phyloP scores from a whole-genome alignment of 805 yeast genomes.

The Crinitomyces ghanaensis region DNA sequence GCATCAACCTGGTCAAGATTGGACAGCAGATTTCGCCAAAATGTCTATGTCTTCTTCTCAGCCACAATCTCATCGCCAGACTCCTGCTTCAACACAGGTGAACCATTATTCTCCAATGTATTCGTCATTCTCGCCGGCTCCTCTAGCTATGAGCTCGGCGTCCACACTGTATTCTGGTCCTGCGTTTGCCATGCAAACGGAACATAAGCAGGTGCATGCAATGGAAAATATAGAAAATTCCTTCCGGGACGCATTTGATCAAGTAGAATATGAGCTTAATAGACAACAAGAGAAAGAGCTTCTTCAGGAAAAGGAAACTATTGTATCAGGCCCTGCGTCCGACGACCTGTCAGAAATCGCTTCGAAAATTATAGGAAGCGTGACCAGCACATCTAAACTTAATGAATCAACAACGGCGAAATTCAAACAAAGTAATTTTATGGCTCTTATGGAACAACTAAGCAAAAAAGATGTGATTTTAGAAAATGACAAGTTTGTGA shows the following conservation, averaged over 20 bases:
- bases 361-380: conserved; percentile 10
- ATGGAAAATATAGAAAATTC: conserved; percentile 11
- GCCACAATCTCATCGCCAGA: conserved; percentile 1
- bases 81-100: background rate
- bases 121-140: too few relatives aligned
- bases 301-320: conserved; percentile 6
- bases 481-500: conserved; percentile 19
- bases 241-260: conserved; percentile 19
- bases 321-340: conserved; percentile 1
- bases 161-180: too few relatives aligned
- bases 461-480: conserved; percentile 15
- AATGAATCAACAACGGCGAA: conserved; percentile 9
- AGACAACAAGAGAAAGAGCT: conserved; percentile 2
- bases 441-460: conserved; percentile 20
- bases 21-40: conserved; percentile 11
- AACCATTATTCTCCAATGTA: background rate
- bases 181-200: conserved; percentile 9
- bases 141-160: too few relatives aligned
- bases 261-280: conserved; percentile 13
- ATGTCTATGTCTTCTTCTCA: conserved; percentile 6
- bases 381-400: conserved; percentile 2
- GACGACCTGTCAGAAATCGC: conserved; percentile 17
- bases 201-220: conserved; percentile 17
- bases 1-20: conserved; percentile 6
- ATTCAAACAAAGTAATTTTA: conserved; percentile 17